Conservation (phyloP, 208 protist species). For the Giardia muris region DNA sequence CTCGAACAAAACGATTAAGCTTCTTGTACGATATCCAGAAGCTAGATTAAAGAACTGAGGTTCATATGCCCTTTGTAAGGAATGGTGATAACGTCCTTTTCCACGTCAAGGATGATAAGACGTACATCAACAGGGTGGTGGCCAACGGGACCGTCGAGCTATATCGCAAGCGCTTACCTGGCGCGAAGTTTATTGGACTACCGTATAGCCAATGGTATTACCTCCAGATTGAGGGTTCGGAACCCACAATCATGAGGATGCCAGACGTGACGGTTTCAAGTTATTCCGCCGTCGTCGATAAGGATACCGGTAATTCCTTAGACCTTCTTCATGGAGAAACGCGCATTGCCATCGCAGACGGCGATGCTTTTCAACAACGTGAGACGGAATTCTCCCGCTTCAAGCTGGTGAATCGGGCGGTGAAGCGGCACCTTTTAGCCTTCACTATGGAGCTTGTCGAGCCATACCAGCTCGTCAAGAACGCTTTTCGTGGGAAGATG, state of each 20-base stretch:
- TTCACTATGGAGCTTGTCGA: background rate
- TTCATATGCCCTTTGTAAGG: background rate
- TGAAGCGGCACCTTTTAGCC: background rate
- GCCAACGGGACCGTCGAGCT: background rate
- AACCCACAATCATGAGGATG: background rate
- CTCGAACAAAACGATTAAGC: background rate
- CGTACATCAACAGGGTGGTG: background rate
- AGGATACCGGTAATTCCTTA: background rate
- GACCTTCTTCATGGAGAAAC: background rate
- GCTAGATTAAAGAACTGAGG: background rate
- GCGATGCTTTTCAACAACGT: background rate
- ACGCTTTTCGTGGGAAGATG: background rate
- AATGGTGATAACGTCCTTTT: conserved; percentile 1
- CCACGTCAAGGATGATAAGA: background rate
- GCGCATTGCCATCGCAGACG: background rate
- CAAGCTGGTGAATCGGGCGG: background rate
- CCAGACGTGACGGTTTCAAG: background rate
- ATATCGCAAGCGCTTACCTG: background rate
- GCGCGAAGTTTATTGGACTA: background rate
- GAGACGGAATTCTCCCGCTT: background rate
- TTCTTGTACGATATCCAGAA: background rate
- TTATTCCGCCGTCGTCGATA: background rate
- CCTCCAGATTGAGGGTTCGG: background rate
- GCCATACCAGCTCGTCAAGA: background rate
- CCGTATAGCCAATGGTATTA: background rate